Base-by-base conservation (phyloP, 2,329 filamentous ascomycete genomes). In the Raffaelea arxii region DNA sequence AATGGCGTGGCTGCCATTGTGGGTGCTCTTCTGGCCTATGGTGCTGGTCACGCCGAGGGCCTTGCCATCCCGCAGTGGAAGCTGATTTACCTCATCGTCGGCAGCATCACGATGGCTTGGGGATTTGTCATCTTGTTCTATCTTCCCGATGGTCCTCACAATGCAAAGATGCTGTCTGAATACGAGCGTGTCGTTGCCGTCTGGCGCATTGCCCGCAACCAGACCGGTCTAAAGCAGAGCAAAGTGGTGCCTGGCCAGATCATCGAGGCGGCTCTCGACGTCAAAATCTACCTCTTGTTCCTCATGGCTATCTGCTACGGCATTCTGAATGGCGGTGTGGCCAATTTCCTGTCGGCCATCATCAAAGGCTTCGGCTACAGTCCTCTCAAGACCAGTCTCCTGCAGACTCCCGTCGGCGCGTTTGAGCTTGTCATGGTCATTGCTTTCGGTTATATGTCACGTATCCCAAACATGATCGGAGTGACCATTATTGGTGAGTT, bases 291-390 rank as follows among this genome's bases (percentile, higher is more conserved):
- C 56, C 44, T 59, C 18, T 49, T 62, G 18, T 58, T 55, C 16
- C 32, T 59, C 5, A 53, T 59, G 39, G 54, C 60, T 12, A 51
- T 65, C 10, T 57, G 58, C 6, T 55, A 50, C 19, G 60, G 63
- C 48, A 62, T 65, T 49, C 58, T 62, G 10, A 65, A 66, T 35
- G 64, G 61, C 25, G 66, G 69, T 4, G 66, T 74, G 1, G 54
- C 56, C 41, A 75, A 73, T 47, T 75, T 74, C 50, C 56, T 66
- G 18, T 71, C 68, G 0, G 59, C 67, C 6, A 56, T 65, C 41
- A 59, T 65, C 44, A 54, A 59, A 24, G 60, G 62, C 6, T 64
- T 64, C 44, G 59, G 60, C 22, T 65, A 58, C 46, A 52, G 52
- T 27, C 53, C 58, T 0, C 59, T 69, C n/a, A 56, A 62, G 25